phyloP scores from a whole-genome alignment of 306 rosid genomes.

The Lagenaria siceraria region DNA sequence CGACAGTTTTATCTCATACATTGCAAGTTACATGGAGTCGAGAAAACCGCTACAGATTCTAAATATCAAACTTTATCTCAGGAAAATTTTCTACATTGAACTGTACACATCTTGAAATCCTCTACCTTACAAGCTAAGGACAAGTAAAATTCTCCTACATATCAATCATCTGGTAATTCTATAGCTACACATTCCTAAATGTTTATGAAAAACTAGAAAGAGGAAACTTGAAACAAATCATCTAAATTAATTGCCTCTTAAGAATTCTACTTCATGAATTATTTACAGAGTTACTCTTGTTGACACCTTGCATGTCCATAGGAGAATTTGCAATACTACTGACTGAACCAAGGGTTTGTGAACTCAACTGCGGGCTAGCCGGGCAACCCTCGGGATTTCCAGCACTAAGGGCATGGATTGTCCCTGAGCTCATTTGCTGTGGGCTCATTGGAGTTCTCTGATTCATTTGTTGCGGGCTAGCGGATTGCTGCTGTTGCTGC shows the following conservation, averaged over 20 bases:
- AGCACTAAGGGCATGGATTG: constrained; percentile 68
- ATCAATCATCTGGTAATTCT: background rate
- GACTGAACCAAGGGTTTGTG: constrained; percentile 86
- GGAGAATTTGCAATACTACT: constrained; percentile 61
- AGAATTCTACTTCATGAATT: constrained; percentile 27
- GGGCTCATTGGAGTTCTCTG: constrained; percentile 98
- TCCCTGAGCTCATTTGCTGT: constrained; percentile 76
- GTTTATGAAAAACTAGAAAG: background rate
- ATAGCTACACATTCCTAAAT: background rate
- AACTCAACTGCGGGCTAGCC: constrained; percentile 90
- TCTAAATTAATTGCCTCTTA: background rate
- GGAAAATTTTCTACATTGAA: background rate
- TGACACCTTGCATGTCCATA: constrained; percentile 90
- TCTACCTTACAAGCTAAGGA: background rate
- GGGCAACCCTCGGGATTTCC: constrained; percentile 93
- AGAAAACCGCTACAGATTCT: background rate
- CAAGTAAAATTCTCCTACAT: background rate
- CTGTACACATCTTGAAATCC: background rate
- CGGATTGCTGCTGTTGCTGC: constrained; percentile 38
- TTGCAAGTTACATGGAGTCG: too few relatives aligned
- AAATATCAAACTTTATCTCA: background rate
- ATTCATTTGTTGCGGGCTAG: constrained; percentile 83
- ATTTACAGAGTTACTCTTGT: constrained; percentile 67
- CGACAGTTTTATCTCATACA: too few relatives aligned
- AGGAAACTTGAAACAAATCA: background rate